Evolutionary conservation across 768 basidiomycete genomes (phyloP).

Genomic region (Lyophyllum shimeji): DNA sequence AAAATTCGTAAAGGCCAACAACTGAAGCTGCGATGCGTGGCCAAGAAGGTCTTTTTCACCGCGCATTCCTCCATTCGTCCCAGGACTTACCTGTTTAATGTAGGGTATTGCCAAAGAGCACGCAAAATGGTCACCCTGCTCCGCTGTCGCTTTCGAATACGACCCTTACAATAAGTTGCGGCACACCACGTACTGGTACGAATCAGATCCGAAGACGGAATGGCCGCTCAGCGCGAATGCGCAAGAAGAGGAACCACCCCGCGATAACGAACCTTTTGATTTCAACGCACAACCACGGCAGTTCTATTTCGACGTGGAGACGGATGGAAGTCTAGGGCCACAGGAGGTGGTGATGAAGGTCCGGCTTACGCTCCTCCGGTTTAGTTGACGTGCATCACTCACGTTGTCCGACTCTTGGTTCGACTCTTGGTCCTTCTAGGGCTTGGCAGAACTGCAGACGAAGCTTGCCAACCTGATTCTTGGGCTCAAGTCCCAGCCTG

Average conservation of each 20-base stretch:
- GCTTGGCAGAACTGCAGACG: slow-evolving; percentile 73
- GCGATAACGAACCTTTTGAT: slow-evolving; percentile 85
- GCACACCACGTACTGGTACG: slow-evolving; percentile 95
- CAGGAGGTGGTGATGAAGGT: slow-evolving; percentile 91
- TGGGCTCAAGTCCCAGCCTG: slow-evolving; percentile 64
- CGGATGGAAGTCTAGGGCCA: slow-evolving; percentile 85
- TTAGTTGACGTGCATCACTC: slow-evolving; percentile 1
- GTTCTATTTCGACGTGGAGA: slow-evolving; percentile 95
- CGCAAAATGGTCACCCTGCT: slow-evolving; percentile 98
- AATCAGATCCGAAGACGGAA: slow-evolving; percentile 75
- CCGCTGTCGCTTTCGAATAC: slow-evolving; percentile 95
- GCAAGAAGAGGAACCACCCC: slow-evolving; percentile 74
- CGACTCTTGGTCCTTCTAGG: slow-evolving; percentile 40
- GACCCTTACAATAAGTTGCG: slow-evolving; percentile 97
- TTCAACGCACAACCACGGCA: slow-evolving; percentile 83
- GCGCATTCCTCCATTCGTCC: not conserved
- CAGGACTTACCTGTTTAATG: slow-evolving; percentile 2
- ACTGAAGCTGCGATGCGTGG: slow-evolving; percentile 79
- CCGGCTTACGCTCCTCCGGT: slow-evolving; percentile 7
- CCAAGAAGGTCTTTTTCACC: slow-evolving; percentile 75
- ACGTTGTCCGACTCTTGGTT: not conserved
- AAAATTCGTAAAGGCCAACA: slow-evolving; percentile 96
- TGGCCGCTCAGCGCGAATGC: slow-evolving; percentile 93
- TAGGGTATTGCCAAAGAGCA: slow-evolving; percentile 98
- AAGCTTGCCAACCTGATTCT: slow-evolving; percentile 81